A percentile compares a stretch with the other conserved stretches of the same genome.
These are phyloP conservation scores for Aspergillus caelatus DNA, from an alignment of 2,329 filamentous ascomycete genomes.

Conservation along the genomic window DNA sequence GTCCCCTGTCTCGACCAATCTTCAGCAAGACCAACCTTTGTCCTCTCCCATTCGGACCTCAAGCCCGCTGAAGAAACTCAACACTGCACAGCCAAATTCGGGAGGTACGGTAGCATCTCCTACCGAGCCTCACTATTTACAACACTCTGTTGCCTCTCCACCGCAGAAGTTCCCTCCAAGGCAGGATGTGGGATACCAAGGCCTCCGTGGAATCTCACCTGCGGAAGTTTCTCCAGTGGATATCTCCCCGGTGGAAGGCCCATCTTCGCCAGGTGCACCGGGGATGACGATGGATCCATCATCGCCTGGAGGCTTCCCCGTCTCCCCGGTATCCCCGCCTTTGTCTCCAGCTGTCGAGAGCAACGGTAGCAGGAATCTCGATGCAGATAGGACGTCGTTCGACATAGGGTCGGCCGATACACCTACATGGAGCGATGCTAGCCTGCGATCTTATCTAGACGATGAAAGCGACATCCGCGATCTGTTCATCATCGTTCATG, in stretches of 20 bases:
- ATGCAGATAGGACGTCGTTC: constrained; percentile 54
- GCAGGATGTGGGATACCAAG: constrained; percentile 32
- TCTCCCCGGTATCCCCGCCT: constrained; percentile 64
- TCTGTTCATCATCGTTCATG: constrained; percentile 86
- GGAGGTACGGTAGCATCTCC: constrained; percentile 24
- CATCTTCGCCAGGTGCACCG: constrained; percentile 54
- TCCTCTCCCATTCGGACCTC: constrained; percentile 24
- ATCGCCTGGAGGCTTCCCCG: constrained; percentile 66
- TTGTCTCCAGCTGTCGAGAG: constrained; percentile 48
- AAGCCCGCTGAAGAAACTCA: constrained; percentile 29
- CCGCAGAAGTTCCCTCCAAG: constrained; percentile 32
- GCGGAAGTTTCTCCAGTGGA: constrained; percentile 65
- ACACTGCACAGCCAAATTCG: constrained; percentile 21
- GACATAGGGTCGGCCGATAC: constrained; percentile 59
- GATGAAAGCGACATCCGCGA: constrained; percentile 87
- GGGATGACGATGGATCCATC: constrained; percentile 71
- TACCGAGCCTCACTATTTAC: constrained; percentile 20
- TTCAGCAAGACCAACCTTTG: constrained; percentile 24
- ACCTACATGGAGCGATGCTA: constrained; percentile 82
- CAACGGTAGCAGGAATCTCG: constrained; percentile 33
- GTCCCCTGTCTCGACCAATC: constrained; percentile 21
- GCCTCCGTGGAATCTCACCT: constrained; percentile 68
- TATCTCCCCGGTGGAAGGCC: constrained; percentile 52
- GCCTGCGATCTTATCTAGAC: constrained; percentile 86
- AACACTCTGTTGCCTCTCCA: constrained; percentile 31